A percentile compares a stretch with the other conserved stretches of the same genome.
phyloP scores from a whole-genome alignment of 169 alveolate genomes.

The Blepharisma undulans region DNA sequence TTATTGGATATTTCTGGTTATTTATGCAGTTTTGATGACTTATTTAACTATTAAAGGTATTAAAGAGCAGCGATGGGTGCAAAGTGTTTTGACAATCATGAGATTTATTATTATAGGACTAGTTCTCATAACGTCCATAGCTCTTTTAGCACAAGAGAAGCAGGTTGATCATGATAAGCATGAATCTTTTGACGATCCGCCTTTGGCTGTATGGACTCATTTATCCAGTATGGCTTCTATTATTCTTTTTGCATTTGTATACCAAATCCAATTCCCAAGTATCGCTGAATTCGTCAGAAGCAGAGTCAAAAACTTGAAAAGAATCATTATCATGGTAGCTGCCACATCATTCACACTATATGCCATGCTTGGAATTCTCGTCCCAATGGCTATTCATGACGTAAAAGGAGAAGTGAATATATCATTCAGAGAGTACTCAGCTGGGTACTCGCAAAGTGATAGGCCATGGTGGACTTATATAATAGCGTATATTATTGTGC shows the following conservation, averaged over 20 bases:
- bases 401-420: neutral
- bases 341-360: neutral
- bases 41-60: slow-evolving; percentile 34
- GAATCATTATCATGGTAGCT: neutral
- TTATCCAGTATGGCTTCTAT: neutral
- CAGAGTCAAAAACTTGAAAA: neutral
- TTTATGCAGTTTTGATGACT: neutral
- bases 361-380: neutral
- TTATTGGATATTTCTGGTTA: slow-evolving; percentile 21
- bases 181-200: neutral
- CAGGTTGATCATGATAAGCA: neutral
- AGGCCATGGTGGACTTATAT: neutral
- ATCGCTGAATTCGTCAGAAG: neutral
- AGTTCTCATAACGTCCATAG: neutral
- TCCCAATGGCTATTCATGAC: neutral
- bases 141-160: neutral
- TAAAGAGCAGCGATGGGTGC: slow-evolving; percentile 28
- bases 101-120: neutral
- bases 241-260: neutral
- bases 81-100: slow-evolving; percentile 12
- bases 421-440: neutral
- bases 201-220: slow-evolving; percentile 5
- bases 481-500: neutral
- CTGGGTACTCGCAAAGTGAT: neutral
- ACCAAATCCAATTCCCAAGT: slow-evolving; percentile 6